Percentiles rank a stretch among this genome's conserved stretches.
These are phyloP conservation scores for Daedaleopsis nitida DNA, from an alignment of 768 basidiomycete genomes.

Conservation along the genomic window DNA sequence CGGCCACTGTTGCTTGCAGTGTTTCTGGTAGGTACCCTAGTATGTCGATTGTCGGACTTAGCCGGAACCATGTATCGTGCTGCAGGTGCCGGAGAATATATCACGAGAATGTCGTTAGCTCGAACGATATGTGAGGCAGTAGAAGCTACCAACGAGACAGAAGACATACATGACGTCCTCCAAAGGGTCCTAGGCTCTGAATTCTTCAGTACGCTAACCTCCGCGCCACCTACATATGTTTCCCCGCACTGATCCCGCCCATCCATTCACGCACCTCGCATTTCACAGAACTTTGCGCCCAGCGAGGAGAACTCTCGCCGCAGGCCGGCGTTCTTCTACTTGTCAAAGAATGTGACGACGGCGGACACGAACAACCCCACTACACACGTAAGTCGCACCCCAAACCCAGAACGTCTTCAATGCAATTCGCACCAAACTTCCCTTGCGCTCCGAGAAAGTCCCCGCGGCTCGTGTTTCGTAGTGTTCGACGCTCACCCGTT, in stretches of 20 bases:
- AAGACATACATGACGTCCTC: slow-evolving; percentile 61
- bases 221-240: background rate
- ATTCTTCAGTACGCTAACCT: slow-evolving; percentile 50
- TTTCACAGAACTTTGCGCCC: slow-evolving; percentile 1
- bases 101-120: slow-evolving; percentile 59
- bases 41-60: background rate
- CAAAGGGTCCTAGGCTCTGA: slow-evolving; percentile 44
- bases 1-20: slow-evolving; percentile 57
- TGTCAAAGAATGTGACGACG: slow-evolving; percentile 44
- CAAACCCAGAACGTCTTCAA: background rate
- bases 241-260: background rate
- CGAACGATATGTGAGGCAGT: slow-evolving; percentile 53
- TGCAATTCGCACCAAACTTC: background rate
- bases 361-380: slow-evolving; percentile 5
- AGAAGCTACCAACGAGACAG: slow-evolving; percentile 29
- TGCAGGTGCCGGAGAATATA: slow-evolving; percentile 74
- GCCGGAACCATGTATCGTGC: background rate
- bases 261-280: background rate
- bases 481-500: background rate
- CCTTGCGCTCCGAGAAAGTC: background rate
- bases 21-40: slow-evolving; percentile 52
- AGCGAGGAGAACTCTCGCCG: slow-evolving; percentile 45
- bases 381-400: slow-evolving; percentile 30
- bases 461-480: background rate
- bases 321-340: slow-evolving; percentile 67